Evolutionary conservation across 495 filamentous ascomycete species (phyloP).

Genomic region (Polyplosphaeria fusca): DNA sequence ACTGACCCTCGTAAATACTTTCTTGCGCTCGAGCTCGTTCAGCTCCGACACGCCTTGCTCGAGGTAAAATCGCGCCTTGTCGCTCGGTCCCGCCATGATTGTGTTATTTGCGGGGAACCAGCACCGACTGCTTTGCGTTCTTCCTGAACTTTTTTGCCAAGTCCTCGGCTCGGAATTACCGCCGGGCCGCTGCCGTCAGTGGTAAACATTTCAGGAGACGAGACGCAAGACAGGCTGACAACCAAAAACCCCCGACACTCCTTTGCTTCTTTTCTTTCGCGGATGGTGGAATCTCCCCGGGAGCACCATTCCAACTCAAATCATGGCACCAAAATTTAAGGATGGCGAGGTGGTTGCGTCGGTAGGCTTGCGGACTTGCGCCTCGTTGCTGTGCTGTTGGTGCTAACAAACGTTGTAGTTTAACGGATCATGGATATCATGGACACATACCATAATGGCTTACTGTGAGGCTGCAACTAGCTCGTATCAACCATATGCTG

Average conservation of each 20-base stretch:
- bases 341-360: conserved; percentile 81
- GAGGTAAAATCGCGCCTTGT: conserved; percentile 92
- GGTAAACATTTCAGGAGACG: neutral
- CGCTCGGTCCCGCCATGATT: conserved; percentile 75
- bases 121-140: no score
- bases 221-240: neutral
- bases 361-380: conserved; percentile 43
- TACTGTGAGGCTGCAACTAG: conserved; percentile 53
- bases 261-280: conserved; percentile 41
- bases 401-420: conserved; percentile 48
- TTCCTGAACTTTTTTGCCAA: conserved; percentile 9
- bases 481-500: neutral
- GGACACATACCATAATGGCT: conserved; percentile 78
- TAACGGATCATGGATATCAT: conserved; percentile 89
- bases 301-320: conserved; percentile 31
- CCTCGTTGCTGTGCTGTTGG: conserved; percentile 24
- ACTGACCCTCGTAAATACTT: conserved; percentile 74
- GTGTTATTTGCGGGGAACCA: conserved; percentile 3
- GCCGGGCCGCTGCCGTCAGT: neutral
- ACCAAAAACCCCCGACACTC: conserved; percentile 12
- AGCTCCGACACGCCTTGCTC: conserved; percentile 89
- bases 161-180: conserved; percentile 11
- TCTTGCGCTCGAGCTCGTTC: conserved; percentile 80
- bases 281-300: conserved; percentile 3
- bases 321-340: conserved; percentile 81